phyloP scores from a whole-genome alignment of 1,284 basidiomycete genomes.

The Ceratobasidium sp. region DNA sequence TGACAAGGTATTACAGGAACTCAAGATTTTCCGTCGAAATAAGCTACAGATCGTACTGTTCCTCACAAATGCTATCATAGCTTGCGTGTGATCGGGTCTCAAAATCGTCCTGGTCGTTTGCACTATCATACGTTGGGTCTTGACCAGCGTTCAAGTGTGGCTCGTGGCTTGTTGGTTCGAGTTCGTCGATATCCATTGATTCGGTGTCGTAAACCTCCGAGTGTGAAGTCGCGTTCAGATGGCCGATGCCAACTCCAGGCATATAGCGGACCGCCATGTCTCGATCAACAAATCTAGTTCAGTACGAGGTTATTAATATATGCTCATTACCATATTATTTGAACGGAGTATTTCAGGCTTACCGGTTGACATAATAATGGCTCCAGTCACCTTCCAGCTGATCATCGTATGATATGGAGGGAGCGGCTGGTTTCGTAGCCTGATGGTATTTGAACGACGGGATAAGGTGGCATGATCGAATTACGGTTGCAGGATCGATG shows the following conservation, averaged over 20 bases:
- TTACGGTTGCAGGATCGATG: slow-evolving; percentile 9
- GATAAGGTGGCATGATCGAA: slow-evolving; percentile 1
- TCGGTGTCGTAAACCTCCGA: background rate
- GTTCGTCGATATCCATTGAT: background rate
- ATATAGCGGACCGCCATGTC: slow-evolving; percentile 47
- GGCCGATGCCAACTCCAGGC: slow-evolving; percentile 45
- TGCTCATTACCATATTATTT: background rate
- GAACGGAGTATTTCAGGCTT: background rate
- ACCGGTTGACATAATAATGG: slow-evolving; percentile 45
- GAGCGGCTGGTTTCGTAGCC: background rate
- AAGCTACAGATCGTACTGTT: too few relatives aligned
- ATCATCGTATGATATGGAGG: background rate
- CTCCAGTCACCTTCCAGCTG: slow-evolving; percentile 41
- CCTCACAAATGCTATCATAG: too few relatives aligned
- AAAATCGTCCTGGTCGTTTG: too few relatives aligned
- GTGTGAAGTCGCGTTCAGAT: slow-evolving; percentile 10
- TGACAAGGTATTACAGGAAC: too few relatives aligned
- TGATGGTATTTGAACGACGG: slow-evolving; percentile 26
- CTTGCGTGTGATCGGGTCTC: too few relatives aligned
- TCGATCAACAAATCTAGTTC: slow-evolving; percentile 46
- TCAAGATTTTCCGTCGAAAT: too few relatives aligned
- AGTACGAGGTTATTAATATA: background rate
- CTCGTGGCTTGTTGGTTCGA: too few relatives aligned
- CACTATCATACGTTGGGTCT: too few relatives aligned
- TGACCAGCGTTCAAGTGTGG: too few relatives aligned